Percentiles rank a stretch among this genome's conserved stretches.
phyloP scores from a whole-genome alignment of 1,284 basidiomycete species.

The Leucoagaricus sp. region DNA sequence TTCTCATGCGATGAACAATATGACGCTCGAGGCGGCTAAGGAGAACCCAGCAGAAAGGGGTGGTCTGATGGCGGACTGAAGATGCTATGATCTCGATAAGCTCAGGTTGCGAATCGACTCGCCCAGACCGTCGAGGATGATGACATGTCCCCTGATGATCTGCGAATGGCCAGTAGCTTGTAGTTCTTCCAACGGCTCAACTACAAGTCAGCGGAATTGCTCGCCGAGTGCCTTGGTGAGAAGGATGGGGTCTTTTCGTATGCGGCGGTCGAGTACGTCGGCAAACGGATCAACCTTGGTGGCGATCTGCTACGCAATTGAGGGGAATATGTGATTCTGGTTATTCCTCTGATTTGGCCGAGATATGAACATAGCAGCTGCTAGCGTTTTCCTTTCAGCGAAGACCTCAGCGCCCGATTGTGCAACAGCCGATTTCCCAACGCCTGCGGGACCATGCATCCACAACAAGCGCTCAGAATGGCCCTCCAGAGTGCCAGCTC shows the following conservation, averaged over 20 bases:
- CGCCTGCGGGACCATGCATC: slow-evolving; percentile 3
- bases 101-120: background rate
- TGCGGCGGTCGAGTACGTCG: background rate
- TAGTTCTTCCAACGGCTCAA: background rate
- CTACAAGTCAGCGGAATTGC: background rate
- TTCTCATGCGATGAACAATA: too few species aligned
- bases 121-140: background rate
- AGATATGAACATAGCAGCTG: slow-evolving; percentile 3
- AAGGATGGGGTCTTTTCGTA: background rate
- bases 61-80: background rate
- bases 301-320: slow-evolving; percentile 6
- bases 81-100: background rate
- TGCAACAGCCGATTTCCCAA: slow-evolving; percentile 4
- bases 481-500: background rate
- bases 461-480: background rate
- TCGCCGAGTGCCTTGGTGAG: background rate
- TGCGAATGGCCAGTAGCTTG: too few species aligned
- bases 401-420: background rate
- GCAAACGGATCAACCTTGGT: background rate
- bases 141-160: background rate
- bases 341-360: background rate
- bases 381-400: background rate
- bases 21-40: background rate
- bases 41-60: background rate
- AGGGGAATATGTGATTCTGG: background rate